Evolutionary conservation across 164 flowering plant species (phyloP).

Genomic region (Liquidambar formosana): DNA sequence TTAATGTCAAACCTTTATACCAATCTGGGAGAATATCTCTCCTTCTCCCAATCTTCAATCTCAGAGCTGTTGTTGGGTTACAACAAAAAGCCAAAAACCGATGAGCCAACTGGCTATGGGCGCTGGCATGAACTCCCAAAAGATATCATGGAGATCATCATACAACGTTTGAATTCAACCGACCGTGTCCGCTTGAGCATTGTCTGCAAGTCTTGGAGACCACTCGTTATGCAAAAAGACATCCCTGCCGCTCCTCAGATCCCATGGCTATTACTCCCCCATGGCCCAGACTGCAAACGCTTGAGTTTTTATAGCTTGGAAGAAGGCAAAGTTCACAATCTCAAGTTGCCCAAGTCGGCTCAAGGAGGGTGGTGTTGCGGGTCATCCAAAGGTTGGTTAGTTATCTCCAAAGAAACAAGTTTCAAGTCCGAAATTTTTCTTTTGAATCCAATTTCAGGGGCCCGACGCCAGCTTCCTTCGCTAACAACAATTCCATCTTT

Average conservation of each 20-base stretch:
- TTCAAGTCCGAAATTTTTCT: background rate
- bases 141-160: too few species aligned
- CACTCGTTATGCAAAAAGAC: background rate
- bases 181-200: background rate
- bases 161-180: too few species aligned
- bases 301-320: background rate
- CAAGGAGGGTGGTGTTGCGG: background rate
- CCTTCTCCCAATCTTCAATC: too few species aligned
- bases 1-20: too few species aligned
- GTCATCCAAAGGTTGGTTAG: background rate
- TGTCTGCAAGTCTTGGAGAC: background rate
- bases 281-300: background rate
- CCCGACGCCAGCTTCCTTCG: background rate
- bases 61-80: too few species aligned
- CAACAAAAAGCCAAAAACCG: too few species aligned
- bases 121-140: too few species aligned
- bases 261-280: slow-evolving; percentile 2
- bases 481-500: background rate
- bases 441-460: background rate
- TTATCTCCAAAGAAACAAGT: background rate
- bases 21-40: too few species aligned
- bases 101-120: too few species aligned
- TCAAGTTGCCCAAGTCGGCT: background rate
- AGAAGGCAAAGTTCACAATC: background rate
- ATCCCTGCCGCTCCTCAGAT: background rate